Percentiles rank a stretch among this genome's conserved stretches.
These are phyloP conservation scores for Fragaria nilgerrensis DNA, from an alignment of 306 rosid species.

Conservation along the genomic window DNA sequence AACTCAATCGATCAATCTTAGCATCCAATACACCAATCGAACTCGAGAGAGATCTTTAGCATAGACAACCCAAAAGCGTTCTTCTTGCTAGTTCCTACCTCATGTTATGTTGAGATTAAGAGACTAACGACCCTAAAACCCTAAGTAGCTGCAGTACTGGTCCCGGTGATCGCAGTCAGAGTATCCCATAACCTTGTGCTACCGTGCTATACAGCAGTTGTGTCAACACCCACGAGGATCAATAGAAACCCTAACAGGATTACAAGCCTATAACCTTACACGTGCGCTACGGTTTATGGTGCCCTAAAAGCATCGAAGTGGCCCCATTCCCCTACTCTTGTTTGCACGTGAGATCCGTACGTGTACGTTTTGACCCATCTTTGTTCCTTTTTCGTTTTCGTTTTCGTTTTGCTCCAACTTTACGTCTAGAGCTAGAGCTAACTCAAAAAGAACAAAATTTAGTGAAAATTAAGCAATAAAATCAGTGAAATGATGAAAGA, in stretches of 20 bases:
- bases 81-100: background rate
- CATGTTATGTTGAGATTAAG: background rate
- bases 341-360: conserved; percentile 12
- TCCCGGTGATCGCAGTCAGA: background rate
- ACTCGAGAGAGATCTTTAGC: background rate
- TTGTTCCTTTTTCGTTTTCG: background rate
- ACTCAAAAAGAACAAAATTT: too few species aligned
- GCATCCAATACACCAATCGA: background rate
- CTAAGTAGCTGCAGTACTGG: background rate
- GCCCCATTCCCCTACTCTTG: background rate
- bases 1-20: background rate
- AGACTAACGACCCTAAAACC: background rate
- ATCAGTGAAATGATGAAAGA: too few species aligned
- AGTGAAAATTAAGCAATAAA: too few species aligned
- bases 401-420: background rate
- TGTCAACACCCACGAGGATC: background rate
- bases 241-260: background rate
- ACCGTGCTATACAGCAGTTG: background rate
- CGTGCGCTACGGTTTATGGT: background rate
- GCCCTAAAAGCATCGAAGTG: background rate
- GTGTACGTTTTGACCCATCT: background rate
- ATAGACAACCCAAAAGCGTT: background rate
- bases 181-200: background rate
- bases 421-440: too few species aligned
- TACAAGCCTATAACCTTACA: background rate